Base-by-base conservation (phyloP, 2,329 filamentous ascomycete genomes). In the Exophiala xenobiotica region DNA sequence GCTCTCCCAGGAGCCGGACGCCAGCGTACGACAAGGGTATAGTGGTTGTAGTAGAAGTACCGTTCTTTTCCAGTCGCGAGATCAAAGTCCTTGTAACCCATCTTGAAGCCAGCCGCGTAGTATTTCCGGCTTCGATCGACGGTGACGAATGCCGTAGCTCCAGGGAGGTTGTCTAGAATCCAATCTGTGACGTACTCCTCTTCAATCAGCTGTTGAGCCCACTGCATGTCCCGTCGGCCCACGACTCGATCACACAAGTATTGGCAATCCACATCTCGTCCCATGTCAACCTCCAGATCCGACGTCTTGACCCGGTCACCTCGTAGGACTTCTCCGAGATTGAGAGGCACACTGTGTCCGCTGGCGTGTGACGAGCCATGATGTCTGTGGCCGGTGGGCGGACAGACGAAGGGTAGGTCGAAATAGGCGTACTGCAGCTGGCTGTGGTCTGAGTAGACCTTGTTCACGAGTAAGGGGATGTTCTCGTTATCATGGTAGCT, bases 381-480 rank as follows among this genome's bases (percentile, higher is more conserved):
- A 60, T 82, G 81, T 57, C 75, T 78, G 56, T 81, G 77, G 43
- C 87, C 87, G 6, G 83, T 87, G 1, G 88, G 86, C 8, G 87
- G 87, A 65, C 89, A 95, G 47, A 92, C 87, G 67, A 95, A 95
- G 6, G 90, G 89, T 1, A 95, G 82, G 62, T 93, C 87, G 67
- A 86, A 88, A 74, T 92, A 95, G 61, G 89, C 89, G 80, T 90
- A 95, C 68, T 95, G 89, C n/a, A 95, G 75, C 67, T 93, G 86
- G 6, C 88, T 93, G 63, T 88, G 85, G 70, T 95, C 90, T 49
- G 89, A 95, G 70, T 91, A 95, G 63, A 91, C 85, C 69, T 95
- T 95, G 74, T 95, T 95, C 59, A 93, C 87, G 49, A 92, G 83
- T n/a, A 96, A 77, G 1, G 90, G 89, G 31, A 95, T 86, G 8